These are phyloP conservation scores for Hortiboletus rubellus DNA, from an alignment of 1,284 basidiomycete species.

Conservation along the genomic window DNA sequence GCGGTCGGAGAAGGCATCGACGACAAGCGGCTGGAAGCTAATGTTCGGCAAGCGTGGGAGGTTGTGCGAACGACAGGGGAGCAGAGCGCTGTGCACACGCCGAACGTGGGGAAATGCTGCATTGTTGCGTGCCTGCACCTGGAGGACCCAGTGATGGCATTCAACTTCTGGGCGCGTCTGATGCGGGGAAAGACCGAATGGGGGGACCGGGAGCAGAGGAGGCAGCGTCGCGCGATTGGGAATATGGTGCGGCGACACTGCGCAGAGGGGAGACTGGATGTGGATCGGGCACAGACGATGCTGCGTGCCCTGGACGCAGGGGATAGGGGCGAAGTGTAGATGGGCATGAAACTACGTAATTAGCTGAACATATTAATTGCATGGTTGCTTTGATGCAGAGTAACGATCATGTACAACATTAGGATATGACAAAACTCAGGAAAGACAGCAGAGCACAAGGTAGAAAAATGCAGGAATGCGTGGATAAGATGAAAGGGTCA, in stretches of 20 bases:
- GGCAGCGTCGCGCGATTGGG: conserved; percentile 44
- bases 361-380: neutral
- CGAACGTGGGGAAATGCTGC: conserved; percentile 51
- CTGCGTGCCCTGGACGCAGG: conserved; percentile 32
- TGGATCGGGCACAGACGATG: conserved; percentile 35
- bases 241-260: conserved; percentile 35
- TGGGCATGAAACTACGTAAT: neutral
- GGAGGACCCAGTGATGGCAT: conserved; percentile 52
- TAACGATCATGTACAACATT: conserved; percentile 1
- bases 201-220: conserved; percentile 46
- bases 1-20: conserved; percentile 27
- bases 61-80: conserved; percentile 43
- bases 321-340: conserved; percentile 12
- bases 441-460: neutral
- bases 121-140: conserved; percentile 50
- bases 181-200: conserved; percentile 49
- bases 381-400: neutral
- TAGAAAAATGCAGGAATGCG: conserved; percentile 29
- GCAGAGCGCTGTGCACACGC: conserved; percentile 40
- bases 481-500: conserved; percentile 3
- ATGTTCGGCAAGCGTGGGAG: conserved; percentile 44
- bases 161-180: conserved; percentile 57
- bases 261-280: conserved; percentile 33
- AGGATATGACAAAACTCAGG: neutral
- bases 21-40: conserved; percentile 28